Evolutionary conservation across 192 early-diverging fungal genomes (phyloP).

Genomic region (Dissophora globulifera): DNA sequence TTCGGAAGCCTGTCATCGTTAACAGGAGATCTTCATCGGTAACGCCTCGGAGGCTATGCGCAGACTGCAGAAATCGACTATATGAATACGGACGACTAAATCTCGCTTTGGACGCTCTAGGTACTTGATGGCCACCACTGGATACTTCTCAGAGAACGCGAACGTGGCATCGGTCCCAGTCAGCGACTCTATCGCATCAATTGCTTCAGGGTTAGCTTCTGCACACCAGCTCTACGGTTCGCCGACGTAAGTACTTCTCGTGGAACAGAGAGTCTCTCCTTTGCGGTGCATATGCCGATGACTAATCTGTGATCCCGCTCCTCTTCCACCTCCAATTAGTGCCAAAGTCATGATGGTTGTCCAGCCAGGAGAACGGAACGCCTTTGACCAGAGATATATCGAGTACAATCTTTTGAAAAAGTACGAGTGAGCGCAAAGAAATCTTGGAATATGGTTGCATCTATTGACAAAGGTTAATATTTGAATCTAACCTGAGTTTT

Average conservation of each 20-base stretch:
- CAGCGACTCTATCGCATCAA: constrained; percentile 75
- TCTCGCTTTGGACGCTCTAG: constrained; percentile 22
- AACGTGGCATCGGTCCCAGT: constrained; percentile 62
- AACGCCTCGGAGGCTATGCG: constrained; percentile 8
- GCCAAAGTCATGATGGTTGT: constrained; percentile 89
- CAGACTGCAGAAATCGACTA: not conserved
- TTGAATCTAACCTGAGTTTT: too few species aligned
- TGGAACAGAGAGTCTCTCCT: too few species aligned
- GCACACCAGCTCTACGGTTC: constrained; percentile 74
- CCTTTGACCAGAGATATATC: constrained; percentile 92
- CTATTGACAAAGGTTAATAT: not conserved
- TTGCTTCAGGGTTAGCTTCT: constrained; percentile 81
- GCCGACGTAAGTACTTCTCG: constrained; percentile 57
- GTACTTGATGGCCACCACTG: constrained; percentile 59
- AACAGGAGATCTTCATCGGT: constrained; percentile 84
- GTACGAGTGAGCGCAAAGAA: constrained; percentile 41
- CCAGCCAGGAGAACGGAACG: constrained; percentile 92
- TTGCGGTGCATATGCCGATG: too few species aligned
- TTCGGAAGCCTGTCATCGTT: constrained; percentile 86
- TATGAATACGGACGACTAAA: not conserved
- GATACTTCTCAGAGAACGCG: constrained; percentile 56
- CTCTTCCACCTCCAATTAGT: constrained; percentile 55
- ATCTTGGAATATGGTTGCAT: too few species aligned
- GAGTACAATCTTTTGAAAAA: constrained; percentile 78
- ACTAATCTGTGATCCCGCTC: constrained; percentile 2